Conservation (phyloP, 2,329 filamentous ascomycete genomes). For the Paramyrothecium sp. region DNA sequence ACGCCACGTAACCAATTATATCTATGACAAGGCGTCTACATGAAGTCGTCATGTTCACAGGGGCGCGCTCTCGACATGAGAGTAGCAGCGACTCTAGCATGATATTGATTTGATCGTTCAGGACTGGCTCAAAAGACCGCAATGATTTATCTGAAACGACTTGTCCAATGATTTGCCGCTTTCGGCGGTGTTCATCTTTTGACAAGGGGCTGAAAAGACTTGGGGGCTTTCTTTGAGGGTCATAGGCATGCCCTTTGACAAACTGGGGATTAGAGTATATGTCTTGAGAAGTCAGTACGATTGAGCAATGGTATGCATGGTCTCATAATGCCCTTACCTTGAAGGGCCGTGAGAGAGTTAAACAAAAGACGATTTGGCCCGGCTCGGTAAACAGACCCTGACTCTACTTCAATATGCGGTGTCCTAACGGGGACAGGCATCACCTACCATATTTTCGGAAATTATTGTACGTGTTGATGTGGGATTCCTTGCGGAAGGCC, state of each 20-base stretch:
- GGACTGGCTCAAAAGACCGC: slow-evolving; percentile 1
- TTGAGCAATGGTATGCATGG: not conserved
- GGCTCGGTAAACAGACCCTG: slow-evolving; percentile 2
- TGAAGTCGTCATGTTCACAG: not conserved
- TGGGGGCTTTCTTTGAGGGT: not conserved
- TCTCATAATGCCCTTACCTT: too few relatives aligned
- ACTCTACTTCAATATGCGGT: not conserved
- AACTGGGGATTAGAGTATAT: not conserved
- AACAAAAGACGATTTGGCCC: slow-evolving; percentile 3
- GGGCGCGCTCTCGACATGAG: not conserved
- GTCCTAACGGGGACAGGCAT: too few relatives aligned
- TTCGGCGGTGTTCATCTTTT: not conserved
- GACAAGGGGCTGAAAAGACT: not conserved
- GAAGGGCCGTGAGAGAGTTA: slow-evolving; percentile 1
- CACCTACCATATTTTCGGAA: slow-evolving; percentile 1
- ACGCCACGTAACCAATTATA: slow-evolving; percentile 1
- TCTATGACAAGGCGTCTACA: slow-evolving; percentile 2
- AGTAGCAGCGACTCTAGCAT: not conserved
- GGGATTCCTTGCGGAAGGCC: not conserved
- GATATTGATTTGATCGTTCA: not conserved
- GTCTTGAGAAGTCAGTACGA: not conserved
- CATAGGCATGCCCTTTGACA: not conserved
- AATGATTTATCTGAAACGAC: not conserved
- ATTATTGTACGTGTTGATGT: slow-evolving; percentile 1
- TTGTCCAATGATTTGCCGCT: not conserved